Evolutionary conservation across 441 rosid genomes (phyloP), one percentile per base, ranked within the genome.

Genomic region (Bocquillonia castaneifolia): DNA sequence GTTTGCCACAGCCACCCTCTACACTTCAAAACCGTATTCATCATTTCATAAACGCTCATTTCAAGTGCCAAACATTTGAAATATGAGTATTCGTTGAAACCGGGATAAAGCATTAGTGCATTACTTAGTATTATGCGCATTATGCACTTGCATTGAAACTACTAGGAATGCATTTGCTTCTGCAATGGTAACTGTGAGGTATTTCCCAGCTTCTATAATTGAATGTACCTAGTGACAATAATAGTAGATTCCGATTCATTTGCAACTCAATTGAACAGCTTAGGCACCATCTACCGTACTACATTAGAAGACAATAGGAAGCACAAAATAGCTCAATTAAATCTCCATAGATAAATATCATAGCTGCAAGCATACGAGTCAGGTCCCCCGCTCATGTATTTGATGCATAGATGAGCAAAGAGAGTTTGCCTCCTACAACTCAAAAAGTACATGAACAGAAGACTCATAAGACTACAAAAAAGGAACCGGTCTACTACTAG

Each of bases 351-450:
- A 54, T 65, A 28, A 68, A 69, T 71, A 67, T 37, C 58, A 59
- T 54, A 50, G 59, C 18, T 54, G 34, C 15, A 36, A 64, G 69
- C 44, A 66, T 18, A 48, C 28, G 57, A 13, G 23, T 29, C 22
- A 13, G 10, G 73, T 75, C 79, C 77, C 77, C 67, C 71, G 66
- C 55, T 71, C 81, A 70, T 74, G 83, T 67, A 80, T 78, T 70
- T 61, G 39, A 60, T 73, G 72, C 73, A 61, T 23, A 52, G 77
- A 64, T 59, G 72, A 79, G 88, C 83, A 86, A 82, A 78, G 83
- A 84, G 85, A 71, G 81, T 70, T 86, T 86, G 85, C 86, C 70
- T 65, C 78, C 77, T 65, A 45, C 57, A 70, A 26, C 37, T 53
- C 68, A 37, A 71, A 66, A 80, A 70, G 69, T 71, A 80, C 82